Conservation (phyloP, 1,284 basidiomycete species). For the Ganoderma lingzhi region DNA sequence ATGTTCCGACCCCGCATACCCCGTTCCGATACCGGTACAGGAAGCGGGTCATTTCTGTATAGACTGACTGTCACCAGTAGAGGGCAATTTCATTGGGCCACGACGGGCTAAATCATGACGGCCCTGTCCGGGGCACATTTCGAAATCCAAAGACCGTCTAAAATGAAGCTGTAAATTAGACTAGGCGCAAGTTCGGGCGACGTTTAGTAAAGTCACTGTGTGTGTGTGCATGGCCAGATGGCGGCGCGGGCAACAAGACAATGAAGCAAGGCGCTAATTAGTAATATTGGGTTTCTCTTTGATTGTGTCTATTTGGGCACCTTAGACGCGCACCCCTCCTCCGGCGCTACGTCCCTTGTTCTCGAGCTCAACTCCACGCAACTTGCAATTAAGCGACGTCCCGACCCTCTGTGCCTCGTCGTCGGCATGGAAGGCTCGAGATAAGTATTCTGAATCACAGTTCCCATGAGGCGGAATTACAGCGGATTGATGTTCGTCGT, state of each 20-base stretch:
- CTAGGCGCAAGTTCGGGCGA: too few species aligned
- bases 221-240: too few species aligned
- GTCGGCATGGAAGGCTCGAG: not conserved
- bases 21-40: not conserved
- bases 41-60: not conserved
- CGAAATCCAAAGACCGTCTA: not conserved
- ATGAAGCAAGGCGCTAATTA: not conserved
- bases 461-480: not conserved
- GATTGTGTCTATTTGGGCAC: not conserved
- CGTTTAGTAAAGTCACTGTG: too few species aligned
- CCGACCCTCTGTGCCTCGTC: not conserved
- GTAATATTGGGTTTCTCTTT: not conserved
- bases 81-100: not conserved
- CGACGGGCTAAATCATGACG: not conserved
- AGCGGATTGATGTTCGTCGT: not conserved
- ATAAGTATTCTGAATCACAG: not conserved
- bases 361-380: not conserved
- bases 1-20: not conserved
- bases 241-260: too few species aligned
- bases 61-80: not conserved
- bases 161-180: too few species aligned
- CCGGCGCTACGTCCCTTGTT: not conserved
- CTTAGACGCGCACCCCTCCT: not conserved
- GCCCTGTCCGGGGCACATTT: not conserved
- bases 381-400: too few species aligned